Evolutionary conservation across 2,329 filamentous ascomycete genomes (phyloP).

Genomic region (Penicillium concentricum): DNA sequence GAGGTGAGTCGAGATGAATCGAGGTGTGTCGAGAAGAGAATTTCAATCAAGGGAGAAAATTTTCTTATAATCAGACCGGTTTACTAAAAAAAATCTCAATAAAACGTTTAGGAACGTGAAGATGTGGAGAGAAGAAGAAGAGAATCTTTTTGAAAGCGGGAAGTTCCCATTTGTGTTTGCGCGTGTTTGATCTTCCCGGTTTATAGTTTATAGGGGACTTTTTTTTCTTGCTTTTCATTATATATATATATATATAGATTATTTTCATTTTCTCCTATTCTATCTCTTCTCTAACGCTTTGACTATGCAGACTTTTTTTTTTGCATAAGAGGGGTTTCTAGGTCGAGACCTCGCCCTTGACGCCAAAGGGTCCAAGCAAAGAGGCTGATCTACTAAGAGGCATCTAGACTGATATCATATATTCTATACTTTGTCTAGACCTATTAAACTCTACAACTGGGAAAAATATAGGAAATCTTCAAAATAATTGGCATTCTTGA

Average conservation of each 20-base stretch:
- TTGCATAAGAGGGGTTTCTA: slow-evolving; percentile 9
- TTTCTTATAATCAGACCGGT: slow-evolving; percentile 7
- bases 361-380: slow-evolving; percentile 11
- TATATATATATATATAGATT: not conserved
- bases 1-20: not conserved
- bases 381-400: slow-evolving; percentile 1
- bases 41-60: slow-evolving; percentile 25
- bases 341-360: slow-evolving; percentile 9
- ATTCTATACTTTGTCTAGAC: not conserved
- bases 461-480: not conserved
- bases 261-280: not conserved
- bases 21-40: slow-evolving; percentile 11
- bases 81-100: slow-evolving; percentile 9
- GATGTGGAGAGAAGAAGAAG: slow-evolving; percentile 10
- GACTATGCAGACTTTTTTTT: slow-evolving; percentile 3
- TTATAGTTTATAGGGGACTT: not conserved
- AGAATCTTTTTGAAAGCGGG: slow-evolving; percentile 26
- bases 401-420: not conserved
- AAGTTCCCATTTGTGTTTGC: slow-evolving; percentile 26
- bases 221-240: not conserved
- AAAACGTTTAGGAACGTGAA: slow-evolving; percentile 4
- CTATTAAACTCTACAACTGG: no score
- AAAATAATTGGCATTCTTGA: slow-evolving; percentile 5
- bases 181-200: slow-evolving; percentile 22
- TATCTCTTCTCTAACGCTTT: slow-evolving; percentile 1